Base-by-base conservation (phyloP, 2,329 filamentous ascomycete species). In the Conoideocrella luteorostrata region DNA sequence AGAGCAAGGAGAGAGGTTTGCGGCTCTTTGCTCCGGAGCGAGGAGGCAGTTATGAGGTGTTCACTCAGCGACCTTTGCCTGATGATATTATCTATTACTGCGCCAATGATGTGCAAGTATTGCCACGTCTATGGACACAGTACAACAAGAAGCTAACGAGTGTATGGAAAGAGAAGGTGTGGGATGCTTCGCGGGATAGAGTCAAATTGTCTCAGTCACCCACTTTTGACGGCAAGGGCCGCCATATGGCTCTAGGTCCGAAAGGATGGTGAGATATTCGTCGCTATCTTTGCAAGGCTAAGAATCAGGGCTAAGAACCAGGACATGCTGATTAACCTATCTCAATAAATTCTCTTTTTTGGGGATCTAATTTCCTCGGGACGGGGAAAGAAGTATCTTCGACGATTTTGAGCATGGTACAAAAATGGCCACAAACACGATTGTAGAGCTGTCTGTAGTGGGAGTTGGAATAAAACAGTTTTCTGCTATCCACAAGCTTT, bases 21-120 rank as follows among this genome's bases (percentile, higher is more conserved):
- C 45, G 41, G 2, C 56, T 75, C 4, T 75, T 73, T 49, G 53
- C 52, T 4, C 67, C 69, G 0, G 54, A 65, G 22, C 41, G 41
- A 1, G 72, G 73, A 2, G 74, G 73, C 0, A 56, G 47, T 9
- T 72, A 70, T 48, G 58, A 66, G 12, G 65, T 74, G 1, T 78
- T 78, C 52, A 66, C 70, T 45, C 39, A 58, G 35, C 61, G 73
- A 1, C 74, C 75, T 0, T 46, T 78, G 6, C 33, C 48, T 1
- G 10, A 50, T 3, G 64, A 64, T 0, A 61, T 76, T 3, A 43
- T 56, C 18, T 11, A 50, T 0, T 78, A 78, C 54, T 77, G 72
- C 49, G 57, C 61, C 3, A 59, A 69, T 20, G 72, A 77, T 49
- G 66, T 78, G 2, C 34, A 52, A 7, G 56, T 63, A 26, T 54